A percentile compares a stretch with the other conserved stretches of the same genome.
phyloP scores from a whole-genome alignment of 176 grass and related monocot genomes.

The Phragmites australis region DNA sequence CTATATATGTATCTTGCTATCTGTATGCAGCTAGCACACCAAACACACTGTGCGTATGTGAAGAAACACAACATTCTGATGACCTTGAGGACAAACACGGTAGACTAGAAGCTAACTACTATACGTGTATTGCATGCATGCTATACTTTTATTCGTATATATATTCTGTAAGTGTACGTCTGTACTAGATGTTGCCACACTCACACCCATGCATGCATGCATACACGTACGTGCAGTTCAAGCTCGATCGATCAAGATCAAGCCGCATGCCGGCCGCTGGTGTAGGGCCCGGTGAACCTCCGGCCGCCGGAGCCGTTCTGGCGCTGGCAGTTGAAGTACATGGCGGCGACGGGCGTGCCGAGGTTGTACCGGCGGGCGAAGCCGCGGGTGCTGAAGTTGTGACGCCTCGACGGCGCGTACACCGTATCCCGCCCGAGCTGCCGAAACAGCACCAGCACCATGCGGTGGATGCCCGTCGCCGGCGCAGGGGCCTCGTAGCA shows the following conservation, averaged over 20 bases:
- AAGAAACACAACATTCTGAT: background rate
- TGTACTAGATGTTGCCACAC: background rate
- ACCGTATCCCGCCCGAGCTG: constrained; percentile 69
- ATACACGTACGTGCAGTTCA: background rate
- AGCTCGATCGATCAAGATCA: background rate
- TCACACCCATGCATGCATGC: background rate
- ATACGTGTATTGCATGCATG: background rate
- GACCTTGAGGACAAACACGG: background rate
- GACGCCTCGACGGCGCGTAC: constrained; percentile 52
- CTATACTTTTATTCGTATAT: background rate
- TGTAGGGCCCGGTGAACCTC: constrained; percentile 53
- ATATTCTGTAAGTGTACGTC: background rate
- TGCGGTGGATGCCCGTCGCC: constrained; percentile 69
- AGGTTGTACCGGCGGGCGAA: constrained; percentile 69
- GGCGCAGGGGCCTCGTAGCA: constrained; percentile 68
- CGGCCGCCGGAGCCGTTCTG: constrained; percentile 69
- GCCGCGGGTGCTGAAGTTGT: constrained; percentile 69
- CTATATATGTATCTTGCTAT: background rate
- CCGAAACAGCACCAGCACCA: constrained; percentile 72
- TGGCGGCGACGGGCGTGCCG: constrained; percentile 56
- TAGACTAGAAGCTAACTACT: background rate
- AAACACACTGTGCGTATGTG: background rate
- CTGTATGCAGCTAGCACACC: background rate
- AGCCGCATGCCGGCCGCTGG: background rate
- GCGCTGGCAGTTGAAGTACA: constrained; percentile 84